These are phyloP conservation scores for Glycine soja DNA, from an alignment of 306 rosid species.

Conservation along the genomic window DNA sequence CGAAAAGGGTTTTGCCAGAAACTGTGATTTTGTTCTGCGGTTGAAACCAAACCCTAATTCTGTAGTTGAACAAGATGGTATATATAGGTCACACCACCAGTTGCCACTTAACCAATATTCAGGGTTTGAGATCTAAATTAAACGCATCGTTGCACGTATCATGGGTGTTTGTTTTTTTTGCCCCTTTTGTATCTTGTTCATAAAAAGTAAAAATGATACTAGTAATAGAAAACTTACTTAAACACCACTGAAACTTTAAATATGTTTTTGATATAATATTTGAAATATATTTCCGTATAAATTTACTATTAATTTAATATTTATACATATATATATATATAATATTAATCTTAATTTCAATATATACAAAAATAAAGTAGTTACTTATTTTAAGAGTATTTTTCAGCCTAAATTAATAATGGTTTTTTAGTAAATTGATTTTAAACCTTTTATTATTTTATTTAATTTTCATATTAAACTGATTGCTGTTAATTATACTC, in stretches of 20 bases:
- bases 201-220: too few relatives aligned
- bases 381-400: neutral
- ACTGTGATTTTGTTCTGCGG: neutral
- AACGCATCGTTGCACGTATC: neutral
- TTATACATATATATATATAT: too few relatives aligned
- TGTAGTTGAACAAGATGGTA: neutral
- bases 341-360: too few relatives aligned
- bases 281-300: too few relatives aligned
- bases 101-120: neutral
- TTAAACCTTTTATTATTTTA: neutral
- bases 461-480: neutral
- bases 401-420: neutral
- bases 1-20: conserved; percentile 1
- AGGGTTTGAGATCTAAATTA: neutral
- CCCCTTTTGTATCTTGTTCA: too few relatives aligned
- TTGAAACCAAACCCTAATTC: conserved; percentile 38
- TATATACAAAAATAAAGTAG: too few relatives aligned
- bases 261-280: too few relatives aligned
- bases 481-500: neutral
- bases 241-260: too few relatives aligned
- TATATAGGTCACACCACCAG: conserved; percentile 5
- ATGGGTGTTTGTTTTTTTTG: too few relatives aligned
- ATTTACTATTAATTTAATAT: too few relatives aligned
- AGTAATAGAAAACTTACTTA: too few relatives aligned
- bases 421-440: neutral